A percentile compares a stretch with the other conserved stretches of the same genome.
These are phyloP conservation scores for Polytrichum formosum DNA, from an alignment of 225 moss, liverwort and hornwort genomes.

Conservation along the genomic window DNA sequence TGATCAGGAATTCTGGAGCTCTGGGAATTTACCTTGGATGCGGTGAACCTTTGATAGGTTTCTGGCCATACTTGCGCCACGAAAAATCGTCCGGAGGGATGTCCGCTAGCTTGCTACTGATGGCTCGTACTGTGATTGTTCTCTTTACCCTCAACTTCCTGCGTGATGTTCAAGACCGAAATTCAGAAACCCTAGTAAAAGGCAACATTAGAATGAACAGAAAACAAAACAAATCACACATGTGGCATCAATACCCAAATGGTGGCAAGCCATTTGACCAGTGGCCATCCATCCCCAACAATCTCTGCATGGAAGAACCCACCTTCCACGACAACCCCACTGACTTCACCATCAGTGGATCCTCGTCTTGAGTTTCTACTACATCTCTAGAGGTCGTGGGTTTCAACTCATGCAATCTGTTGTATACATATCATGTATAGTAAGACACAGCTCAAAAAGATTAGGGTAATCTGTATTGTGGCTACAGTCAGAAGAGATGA, in stretches of 20 bases:
- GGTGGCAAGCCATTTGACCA: neutral
- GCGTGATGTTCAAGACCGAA: slow-evolving; percentile 1
- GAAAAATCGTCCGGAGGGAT: slow-evolving; percentile 96
- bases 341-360: too few species aligned
- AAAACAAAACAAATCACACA: neutral
- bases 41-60: slow-evolving; percentile 96
- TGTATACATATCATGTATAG: too few species aligned
- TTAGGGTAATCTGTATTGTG: too few species aligned
- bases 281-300: neutral
- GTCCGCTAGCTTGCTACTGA: slow-evolving; percentile 91
- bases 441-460: too few species aligned
- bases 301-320: neutral
- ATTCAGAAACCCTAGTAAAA: too few species aligned
- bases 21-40: slow-evolving; percentile 67
- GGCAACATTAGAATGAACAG: too few species aligned
- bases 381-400: too few species aligned
- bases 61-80: slow-evolving; percentile 98
- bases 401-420: too few species aligned
- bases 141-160: slow-evolving; percentile 77
- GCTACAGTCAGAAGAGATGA: too few species aligned
- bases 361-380: too few species aligned
- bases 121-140: slow-evolving; percentile 74
- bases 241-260: neutral
- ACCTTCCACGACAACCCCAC: too few species aligned
- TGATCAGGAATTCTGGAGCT: too few species aligned